Percentiles rank a stretch among this genome's conserved stretches.
Evolutionary conservation across 176 grass and related monocot species (phyloP).

Genomic region (Poa pratensis): DNA sequence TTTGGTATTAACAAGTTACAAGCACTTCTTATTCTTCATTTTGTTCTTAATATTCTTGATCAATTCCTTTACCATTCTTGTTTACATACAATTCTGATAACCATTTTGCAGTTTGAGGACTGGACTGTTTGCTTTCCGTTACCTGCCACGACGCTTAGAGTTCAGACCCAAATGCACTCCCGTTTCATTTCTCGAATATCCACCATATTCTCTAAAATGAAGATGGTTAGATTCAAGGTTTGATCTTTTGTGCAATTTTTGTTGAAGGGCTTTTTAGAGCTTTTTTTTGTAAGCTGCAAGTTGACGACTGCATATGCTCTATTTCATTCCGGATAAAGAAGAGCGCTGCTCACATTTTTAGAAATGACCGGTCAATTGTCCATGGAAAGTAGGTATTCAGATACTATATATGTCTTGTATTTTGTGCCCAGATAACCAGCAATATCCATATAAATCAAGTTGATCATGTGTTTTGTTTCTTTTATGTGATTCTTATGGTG

Average conservation of each 20-base stretch:
- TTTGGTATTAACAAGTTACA: not conserved
- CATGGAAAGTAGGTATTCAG: not conserved
- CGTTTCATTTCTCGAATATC: not conserved
- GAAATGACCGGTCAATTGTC: conserved; percentile 3
- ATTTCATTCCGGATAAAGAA: not conserved
- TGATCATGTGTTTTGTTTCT: too few relatives aligned
- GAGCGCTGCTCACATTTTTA: not conserved
- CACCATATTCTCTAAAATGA: not conserved
- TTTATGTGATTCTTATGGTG: too few relatives aligned
- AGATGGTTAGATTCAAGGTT: not conserved
- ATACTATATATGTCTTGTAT: too few relatives aligned
- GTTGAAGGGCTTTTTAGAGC: not conserved
- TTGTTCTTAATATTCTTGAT: not conserved
- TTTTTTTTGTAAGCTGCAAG: not conserved
- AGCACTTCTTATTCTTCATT: not conserved
- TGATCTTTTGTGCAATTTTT: not conserved
- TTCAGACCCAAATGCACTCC: not conserved
- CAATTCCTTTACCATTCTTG: conserved; percentile 2
- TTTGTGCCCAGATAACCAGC: too few relatives aligned
- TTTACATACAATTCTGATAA: not conserved
- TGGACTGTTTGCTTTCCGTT: not conserved
- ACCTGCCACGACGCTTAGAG: not conserved
- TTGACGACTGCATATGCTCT: not conserved
- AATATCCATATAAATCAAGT: too few relatives aligned
- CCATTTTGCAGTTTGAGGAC: conserved; percentile 17